These are phyloP conservation scores for Penicillium canescens DNA, from an alignment of 495 filamentous ascomycete species.

Conservation along the genomic window DNA sequence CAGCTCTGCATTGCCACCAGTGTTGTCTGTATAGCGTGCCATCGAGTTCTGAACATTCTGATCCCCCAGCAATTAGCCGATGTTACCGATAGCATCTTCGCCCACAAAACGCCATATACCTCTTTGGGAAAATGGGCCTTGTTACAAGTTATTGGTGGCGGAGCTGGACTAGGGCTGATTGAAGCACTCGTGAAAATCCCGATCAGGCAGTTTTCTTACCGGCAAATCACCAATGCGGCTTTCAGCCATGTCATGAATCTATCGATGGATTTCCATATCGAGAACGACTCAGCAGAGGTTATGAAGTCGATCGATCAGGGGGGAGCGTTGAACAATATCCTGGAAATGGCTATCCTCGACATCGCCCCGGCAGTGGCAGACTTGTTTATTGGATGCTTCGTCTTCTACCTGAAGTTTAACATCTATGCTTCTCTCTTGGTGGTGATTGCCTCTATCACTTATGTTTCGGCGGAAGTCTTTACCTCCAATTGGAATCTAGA, in stretches of 20 bases:
- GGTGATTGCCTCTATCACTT: slow-evolving; percentile 6
- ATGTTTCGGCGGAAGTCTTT: slow-evolving; percentile 8
- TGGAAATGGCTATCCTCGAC: slow-evolving; percentile 13
- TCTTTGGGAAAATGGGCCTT: slow-evolving; percentile 54
- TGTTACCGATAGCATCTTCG: slow-evolving; percentile 59
- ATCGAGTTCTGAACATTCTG: slow-evolving; percentile 48
- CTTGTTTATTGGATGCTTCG: slow-evolving; percentile 8
- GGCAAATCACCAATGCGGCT: slow-evolving; percentile 21
- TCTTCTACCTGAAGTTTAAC: slow-evolving; percentile 15
- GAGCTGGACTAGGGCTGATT: slow-evolving; percentile 10
- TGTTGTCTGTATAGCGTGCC: not conserved
- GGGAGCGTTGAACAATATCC: slow-evolving; percentile 9
- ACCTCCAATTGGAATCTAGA: slow-evolving; percentile 16
- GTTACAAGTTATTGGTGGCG: slow-evolving; percentile 2
- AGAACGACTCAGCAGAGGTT: slow-evolving; percentile 14
- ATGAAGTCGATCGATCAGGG: slow-evolving; percentile 23
- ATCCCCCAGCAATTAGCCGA: slow-evolving; percentile 68
- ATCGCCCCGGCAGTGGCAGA: slow-evolving; percentile 5
- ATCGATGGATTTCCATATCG: slow-evolving; percentile 11
- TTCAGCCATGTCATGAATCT: slow-evolving; percentile 23
- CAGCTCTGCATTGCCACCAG: slow-evolving; percentile 51
- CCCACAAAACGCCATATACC: slow-evolving; percentile 52
- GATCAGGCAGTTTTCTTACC: slow-evolving; percentile 20
- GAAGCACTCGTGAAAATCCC: slow-evolving; percentile 14
- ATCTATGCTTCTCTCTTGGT: slow-evolving; percentile 7